Conservation (phyloP, 2,329 filamentous ascomycete genomes). For the Akanthomyces lecanii region DNA sequence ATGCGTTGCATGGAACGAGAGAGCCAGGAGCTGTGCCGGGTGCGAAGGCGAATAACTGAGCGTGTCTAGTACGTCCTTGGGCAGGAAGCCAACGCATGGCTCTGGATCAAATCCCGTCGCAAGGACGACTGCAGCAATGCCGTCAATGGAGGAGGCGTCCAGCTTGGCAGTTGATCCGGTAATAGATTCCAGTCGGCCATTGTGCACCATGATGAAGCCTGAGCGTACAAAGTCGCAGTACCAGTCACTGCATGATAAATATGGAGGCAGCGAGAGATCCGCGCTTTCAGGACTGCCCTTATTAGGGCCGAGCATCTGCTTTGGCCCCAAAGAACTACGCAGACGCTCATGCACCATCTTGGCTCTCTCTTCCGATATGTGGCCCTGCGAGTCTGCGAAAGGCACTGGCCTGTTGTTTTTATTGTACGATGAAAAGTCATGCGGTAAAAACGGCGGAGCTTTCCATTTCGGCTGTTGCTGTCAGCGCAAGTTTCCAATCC, state of each 20-base stretch:
- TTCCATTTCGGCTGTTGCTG: conserved; percentile 42
- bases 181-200: conserved; percentile 41
- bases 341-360: conserved; percentile 49
- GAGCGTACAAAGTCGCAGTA: conserved; percentile 72
- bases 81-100: conserved; percentile 61
- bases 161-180: conserved; percentile 34
- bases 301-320: conserved; percentile 49
- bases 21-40: conserved; percentile 56
- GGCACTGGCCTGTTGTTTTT: conserved; percentile 56
- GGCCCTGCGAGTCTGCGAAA: conserved; percentile 60
- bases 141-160: conserved; percentile 36
- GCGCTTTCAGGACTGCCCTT: conserved; percentile 36
- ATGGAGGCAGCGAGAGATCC: conserved; percentile 51
- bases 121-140: conserved; percentile 64
- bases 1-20: conserved; percentile 64
- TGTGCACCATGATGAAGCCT: conserved; percentile 50
- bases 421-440: conserved; percentile 72
- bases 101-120: conserved; percentile 72
- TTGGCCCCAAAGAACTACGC: conserved; percentile 43
- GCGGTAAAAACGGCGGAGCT: conserved; percentile 61
- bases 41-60: conserved; percentile 56
- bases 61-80: conserved; percentile 47
- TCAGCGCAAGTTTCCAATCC: conserved; percentile 23
- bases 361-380: conserved; percentile 57
- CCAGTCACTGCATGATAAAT: conserved; percentile 64